These are phyloP conservation scores for Diversispora epigaea DNA, from an alignment of 192 early-diverging fungal genomes.

Conservation along the genomic window DNA sequence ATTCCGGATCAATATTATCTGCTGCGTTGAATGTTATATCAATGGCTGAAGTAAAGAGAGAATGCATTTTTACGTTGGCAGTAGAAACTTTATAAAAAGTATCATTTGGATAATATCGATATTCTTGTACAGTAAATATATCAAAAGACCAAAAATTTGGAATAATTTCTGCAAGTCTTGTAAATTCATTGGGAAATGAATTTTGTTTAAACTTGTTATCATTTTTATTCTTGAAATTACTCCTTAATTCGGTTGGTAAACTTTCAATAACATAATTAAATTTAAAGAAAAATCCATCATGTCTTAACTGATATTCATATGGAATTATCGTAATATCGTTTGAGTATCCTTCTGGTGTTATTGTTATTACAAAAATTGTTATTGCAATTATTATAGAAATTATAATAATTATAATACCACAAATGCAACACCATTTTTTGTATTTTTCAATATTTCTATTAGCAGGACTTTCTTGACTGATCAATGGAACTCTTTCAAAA, in stretches of 20 bases:
- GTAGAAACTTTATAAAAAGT: neutral
- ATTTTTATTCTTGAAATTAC: neutral
- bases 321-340: neutral
- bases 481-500: no score
- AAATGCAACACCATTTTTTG: neutral
- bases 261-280: neutral
- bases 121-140: neutral
- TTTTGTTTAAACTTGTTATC: neutral
- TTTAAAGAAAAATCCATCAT: neutral
- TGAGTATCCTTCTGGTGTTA: neutral
- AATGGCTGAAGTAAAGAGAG: neutral
- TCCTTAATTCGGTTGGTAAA: neutral
- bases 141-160: neutral
- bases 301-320: neutral
- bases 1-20: neutral
- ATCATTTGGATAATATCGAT: neutral
- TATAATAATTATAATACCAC: neutral
- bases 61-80: neutral
- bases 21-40: neutral
- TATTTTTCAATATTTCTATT: neutral
- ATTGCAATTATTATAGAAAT: neutral
- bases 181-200: neutral
- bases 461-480: no score
- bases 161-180: neutral
- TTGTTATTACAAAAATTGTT: neutral